Evolutionary conservation across 176 grass and related monocot genomes (phyloP).

Genomic region (Paspalum vaginatum): DNA sequence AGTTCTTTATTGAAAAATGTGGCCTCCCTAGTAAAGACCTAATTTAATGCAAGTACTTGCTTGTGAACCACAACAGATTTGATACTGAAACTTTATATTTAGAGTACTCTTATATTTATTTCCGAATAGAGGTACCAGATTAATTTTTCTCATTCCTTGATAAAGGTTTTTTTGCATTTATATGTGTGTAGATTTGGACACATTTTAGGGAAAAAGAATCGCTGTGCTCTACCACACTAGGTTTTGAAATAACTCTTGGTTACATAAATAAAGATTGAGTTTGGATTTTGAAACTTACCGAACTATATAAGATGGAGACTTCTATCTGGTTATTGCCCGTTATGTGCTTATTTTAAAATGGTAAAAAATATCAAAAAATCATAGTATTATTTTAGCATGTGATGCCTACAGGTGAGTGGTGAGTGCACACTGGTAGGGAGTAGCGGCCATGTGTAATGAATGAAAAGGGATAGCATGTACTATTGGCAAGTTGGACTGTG

Average conservation of each 20-base stretch:
- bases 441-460: conserved; percentile 39
- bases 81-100: too few species aligned
- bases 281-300: background rate
- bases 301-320: background rate
- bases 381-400: background rate
- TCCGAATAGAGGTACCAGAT: too few species aligned
- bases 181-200: background rate
- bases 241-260: background rate
- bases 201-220: background rate
- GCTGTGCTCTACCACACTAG: background rate
- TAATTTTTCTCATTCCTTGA: background rate
- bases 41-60: background rate
- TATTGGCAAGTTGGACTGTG: conserved; percentile 31
- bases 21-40: background rate
- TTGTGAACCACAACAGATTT: background rate
- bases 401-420: conserved; percentile 6
- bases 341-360: background rate
- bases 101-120: background rate
- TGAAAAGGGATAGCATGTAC: conserved; percentile 30
- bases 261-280: background rate
- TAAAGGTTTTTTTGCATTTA: background rate
- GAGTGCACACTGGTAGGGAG: conserved; percentile 4
- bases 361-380: background rate
- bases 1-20: background rate
- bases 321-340: background rate